phyloP scores from a whole-genome alignment of 1,139 yeast species.

The Hanseniaspora gamundiae region DNA sequence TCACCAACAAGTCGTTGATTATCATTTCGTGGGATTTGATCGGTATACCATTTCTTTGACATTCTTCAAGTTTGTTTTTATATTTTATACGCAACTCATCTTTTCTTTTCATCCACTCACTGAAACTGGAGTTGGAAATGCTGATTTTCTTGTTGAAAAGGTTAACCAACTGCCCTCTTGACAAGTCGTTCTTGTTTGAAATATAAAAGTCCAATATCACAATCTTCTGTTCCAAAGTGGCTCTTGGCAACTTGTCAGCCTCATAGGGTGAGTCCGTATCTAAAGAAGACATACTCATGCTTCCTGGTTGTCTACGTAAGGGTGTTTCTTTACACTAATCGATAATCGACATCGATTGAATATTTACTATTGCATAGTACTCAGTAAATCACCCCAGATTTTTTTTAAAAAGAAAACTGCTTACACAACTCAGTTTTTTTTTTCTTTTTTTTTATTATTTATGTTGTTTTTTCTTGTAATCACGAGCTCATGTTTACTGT shows the following conservation, averaged over 20 bases:
- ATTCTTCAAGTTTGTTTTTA: background rate
- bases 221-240: constrained; percentile 9
- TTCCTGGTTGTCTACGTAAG: background rate
- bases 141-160: constrained; percentile 8
- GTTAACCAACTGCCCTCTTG: constrained; percentile 8
- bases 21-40: background rate
- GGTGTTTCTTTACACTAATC: background rate
- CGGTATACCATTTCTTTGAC: background rate
- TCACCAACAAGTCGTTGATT: background rate
- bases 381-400: too few species aligned
- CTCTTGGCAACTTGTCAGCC: constrained; percentile 8
- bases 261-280: background rate
- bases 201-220: constrained; percentile 7
- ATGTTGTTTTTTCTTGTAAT: background rate
- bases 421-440: background rate
- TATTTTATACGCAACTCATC: constrained; percentile 5
- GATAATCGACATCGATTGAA: too few species aligned
- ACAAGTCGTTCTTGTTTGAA: constrained; percentile 4
- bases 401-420: too few species aligned
- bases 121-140: constrained; percentile 9
- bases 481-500: too few species aligned
- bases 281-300: background rate
- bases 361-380: too few species aligned
- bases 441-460: background rate
- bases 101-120: constrained; percentile 10